Percentiles rank a stretch among this genome's conserved stretches.
These are phyloP conservation scores for Albifimbria verrucaria DNA, from an alignment of 2,329 filamentous ascomycete genomes.

Conservation along the genomic window DNA sequence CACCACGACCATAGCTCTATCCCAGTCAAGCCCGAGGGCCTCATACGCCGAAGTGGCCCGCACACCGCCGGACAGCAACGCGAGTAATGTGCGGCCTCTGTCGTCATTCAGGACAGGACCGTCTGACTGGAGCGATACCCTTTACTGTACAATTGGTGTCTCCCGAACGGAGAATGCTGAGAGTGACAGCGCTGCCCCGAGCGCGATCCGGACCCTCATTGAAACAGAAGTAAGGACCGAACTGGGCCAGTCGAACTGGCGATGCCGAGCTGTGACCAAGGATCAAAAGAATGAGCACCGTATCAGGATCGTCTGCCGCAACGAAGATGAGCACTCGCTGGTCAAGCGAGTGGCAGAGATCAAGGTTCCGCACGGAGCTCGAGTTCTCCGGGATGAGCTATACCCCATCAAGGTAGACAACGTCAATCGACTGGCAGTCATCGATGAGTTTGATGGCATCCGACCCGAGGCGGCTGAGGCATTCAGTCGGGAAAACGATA, in stretches of 20 bases:
- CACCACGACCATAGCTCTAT: neutral
- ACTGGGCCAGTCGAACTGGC: constrained; percentile 4
- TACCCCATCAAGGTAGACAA: constrained; percentile 22
- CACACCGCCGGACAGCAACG: neutral
- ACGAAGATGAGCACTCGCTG: constrained; percentile 14
- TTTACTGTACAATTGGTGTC: constrained; percentile 6
- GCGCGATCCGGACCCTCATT: neutral
- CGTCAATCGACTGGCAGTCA: too few species aligned
- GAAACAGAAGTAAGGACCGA: constrained; percentile 1
- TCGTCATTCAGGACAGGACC: neutral
- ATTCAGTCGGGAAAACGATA: constrained; percentile 19
- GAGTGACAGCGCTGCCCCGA: neutral
- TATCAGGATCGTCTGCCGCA: constrained; percentile 14
- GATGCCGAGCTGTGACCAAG: constrained; percentile 7
- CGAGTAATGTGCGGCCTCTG: neutral
- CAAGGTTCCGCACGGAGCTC: constrained; percentile 11
- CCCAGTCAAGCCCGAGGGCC: neutral
- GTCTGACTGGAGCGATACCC: neutral
- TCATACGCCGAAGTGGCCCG: constrained; percentile 3
- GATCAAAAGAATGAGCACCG: constrained; percentile 3
- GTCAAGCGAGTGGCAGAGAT: constrained; percentile 14
- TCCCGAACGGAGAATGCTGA: neutral
- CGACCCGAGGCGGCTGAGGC: too few species aligned
- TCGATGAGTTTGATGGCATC: too few species aligned
- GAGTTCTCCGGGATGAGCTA: constrained; percentile 16